Evolutionary conservation across 2,329 filamentous ascomycete species (phyloP).

Genomic region (Penicillium janthinellum): DNA sequence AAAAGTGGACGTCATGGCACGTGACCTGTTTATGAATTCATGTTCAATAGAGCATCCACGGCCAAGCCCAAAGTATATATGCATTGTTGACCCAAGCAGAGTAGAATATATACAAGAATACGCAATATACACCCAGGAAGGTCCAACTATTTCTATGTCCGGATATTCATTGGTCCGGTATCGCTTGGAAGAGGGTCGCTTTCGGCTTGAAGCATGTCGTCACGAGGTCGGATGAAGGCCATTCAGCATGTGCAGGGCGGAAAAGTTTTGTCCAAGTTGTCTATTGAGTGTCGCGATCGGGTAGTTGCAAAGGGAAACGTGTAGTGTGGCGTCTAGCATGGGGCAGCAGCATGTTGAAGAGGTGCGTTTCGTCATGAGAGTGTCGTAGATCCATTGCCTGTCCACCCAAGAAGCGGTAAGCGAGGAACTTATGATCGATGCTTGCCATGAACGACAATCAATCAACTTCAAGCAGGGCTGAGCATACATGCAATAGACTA

Average conservation of each 20-base stretch:
- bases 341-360: not conserved
- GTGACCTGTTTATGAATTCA: conserved; percentile 10
- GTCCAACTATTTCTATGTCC: not conserved
- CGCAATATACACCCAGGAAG: not conserved
- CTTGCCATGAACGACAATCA: not conserved
- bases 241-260: not conserved
- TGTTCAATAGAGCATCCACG: too few species aligned
- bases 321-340: not conserved
- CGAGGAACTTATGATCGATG: not conserved
- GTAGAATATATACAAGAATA: conserved; percentile 2
- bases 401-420: not conserved
- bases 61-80: not conserved
- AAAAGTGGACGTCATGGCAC: conserved; percentile 29
- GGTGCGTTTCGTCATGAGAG: not conserved
- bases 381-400: not conserved
- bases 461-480: conserved; percentile 1
- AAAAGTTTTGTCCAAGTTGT: not conserved
- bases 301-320: not conserved
- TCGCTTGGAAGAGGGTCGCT: not conserved
- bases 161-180: not conserved
- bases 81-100: not conserved
- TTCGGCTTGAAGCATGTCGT: not conserved
- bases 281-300: conserved; percentile 1
- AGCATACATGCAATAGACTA: not conserved
- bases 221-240: not conserved